phyloP scores from a whole-genome alignment of 2,329 filamentous ascomycete genomes.

The Penicillium sp. region DNA sequence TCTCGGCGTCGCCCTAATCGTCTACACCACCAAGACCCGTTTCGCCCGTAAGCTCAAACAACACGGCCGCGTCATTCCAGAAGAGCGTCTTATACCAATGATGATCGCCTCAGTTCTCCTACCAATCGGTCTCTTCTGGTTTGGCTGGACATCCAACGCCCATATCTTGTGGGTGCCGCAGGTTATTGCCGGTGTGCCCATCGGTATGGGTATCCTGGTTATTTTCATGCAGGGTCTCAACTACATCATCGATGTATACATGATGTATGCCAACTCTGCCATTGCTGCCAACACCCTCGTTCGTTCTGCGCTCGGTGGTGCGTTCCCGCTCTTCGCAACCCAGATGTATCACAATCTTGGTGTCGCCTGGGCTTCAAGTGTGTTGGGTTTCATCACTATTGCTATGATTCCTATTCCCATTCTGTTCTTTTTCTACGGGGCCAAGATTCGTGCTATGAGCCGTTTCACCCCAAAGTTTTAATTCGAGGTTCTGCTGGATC shows the following conservation, averaged over 20 bases:
- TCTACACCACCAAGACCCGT: conserved; percentile 39
- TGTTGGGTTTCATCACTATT: conserved; percentile 37
- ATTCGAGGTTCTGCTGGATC: background rate
- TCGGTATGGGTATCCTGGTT: conserved; percentile 43
- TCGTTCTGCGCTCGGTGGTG: conserved; percentile 33
- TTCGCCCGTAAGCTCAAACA: conserved; percentile 34
- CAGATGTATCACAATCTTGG: conserved; percentile 38
- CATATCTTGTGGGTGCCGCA: conserved; percentile 45
- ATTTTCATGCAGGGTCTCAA: conserved; percentile 43
- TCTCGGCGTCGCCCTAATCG: conserved; percentile 33
- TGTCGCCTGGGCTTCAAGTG: conserved; percentile 38
- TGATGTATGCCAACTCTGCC: conserved; percentile 38
- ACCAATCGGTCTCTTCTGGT: conserved; percentile 48
- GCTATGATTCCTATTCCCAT: conserved; percentile 47
- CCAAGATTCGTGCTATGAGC: conserved; percentile 36
- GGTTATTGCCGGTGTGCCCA: conserved; percentile 41
- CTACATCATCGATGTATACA: conserved; percentile 43
- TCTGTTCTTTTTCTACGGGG: conserved; percentile 47
- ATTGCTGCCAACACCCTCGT: conserved; percentile 39
- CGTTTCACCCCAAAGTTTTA: conserved; percentile 24
- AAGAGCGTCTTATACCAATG: conserved; percentile 46
- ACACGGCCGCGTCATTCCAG: conserved; percentile 33
- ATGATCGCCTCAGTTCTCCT: conserved; percentile 42
- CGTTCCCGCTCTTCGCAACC: conserved; percentile 32
- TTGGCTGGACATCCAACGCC: conserved; percentile 45